Evolutionary conservation across 805 yeast species (phyloP).

Genomic region (Pichia occidentalis): DNA sequence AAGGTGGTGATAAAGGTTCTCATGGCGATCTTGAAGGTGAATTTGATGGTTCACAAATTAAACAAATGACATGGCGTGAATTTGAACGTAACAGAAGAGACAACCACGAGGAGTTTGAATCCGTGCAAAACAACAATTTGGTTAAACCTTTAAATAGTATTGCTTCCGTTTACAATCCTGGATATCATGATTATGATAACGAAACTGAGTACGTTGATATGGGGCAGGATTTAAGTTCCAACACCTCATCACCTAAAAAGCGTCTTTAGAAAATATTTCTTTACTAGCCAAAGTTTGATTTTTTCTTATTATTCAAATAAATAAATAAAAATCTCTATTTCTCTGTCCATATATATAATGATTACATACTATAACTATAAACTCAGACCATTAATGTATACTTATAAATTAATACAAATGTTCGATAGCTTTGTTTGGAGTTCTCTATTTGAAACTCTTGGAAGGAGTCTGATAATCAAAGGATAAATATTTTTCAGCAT

Average conservation of each 20-base stretch:
- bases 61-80: constrained; percentile 93
- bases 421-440: background rate
- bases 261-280: too few relatives aligned
- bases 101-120: constrained; percentile 6
- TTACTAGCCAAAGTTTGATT: too few relatives aligned
- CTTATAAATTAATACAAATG: constrained; percentile 1
- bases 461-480: background rate
- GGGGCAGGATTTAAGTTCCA: constrained; percentile 3
- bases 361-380: too few relatives aligned
- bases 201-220: constrained; percentile 15
- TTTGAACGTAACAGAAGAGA: constrained; percentile 61
- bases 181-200: constrained; percentile 11
- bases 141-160: too few relatives aligned
- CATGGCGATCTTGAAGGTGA: constrained; percentile 72
- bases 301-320: too few relatives aligned
- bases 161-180: constrained; percentile 25
- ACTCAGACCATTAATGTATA: too few relatives aligned
- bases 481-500: background rate
- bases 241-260: too few relatives aligned
- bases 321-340: too few relatives aligned
- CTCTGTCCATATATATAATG: too few relatives aligned
- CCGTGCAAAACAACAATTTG: background rate
- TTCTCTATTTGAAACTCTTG: background rate
- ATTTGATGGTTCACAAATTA: constrained; percentile 85
- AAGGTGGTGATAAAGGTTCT: constrained; percentile 59